Base-by-base conservation (phyloP, 129 eudicot species). In the Ambrosia trifida region DNA sequence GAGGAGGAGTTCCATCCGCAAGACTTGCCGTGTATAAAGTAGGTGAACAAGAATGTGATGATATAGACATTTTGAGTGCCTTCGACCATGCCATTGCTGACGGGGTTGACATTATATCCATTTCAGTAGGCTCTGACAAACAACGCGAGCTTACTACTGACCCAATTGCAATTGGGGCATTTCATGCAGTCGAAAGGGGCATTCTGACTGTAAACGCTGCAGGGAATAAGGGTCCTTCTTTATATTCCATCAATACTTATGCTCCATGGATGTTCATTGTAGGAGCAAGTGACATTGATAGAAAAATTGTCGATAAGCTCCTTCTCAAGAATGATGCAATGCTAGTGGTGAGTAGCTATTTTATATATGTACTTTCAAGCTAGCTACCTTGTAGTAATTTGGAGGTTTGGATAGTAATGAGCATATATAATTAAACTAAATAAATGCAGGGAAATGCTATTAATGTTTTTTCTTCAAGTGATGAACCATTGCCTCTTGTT, bases 201-300 rank as follows among this genome's bases (percentile, higher is more conserved):
- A 72, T 84, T 1, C 24, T 87, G 7, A 76, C 82, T 0, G 75
- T 72, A 0, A 33, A 68, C 0, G 9, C 77, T 7, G 84, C 88
- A 0, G 85, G 91, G 4, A 86, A 83, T 41, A 7, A 16, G 0
- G 80, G 83, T 72, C 45, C 69, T 20, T 3, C 3, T 17, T 1
- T 45, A 28, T 11, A 11, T 28, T 59, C 36, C 3, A 12, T 36
- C 33, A 4, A 53, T 3, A 59, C 73, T n/a, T 9, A 56, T 19
- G 88, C 82, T 36, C 88, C 86, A 3, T 86, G 88, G 88, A 16
- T 74, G 3, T 61, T 86, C 10, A n/a, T 62, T 0, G 90, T 85
- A n/a, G 83, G 64, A 10, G 90, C 84, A 1, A 85, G 86, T 52
- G 69, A 30, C 4, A 82, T 35, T 4, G 79, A 76, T 46, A 61